Evolutionary conservation across 1,139 yeast genomes (phyloP), one percentile per base, ranked within the genome.

Genomic region (Pneumocystis oryctolagi): DNA sequence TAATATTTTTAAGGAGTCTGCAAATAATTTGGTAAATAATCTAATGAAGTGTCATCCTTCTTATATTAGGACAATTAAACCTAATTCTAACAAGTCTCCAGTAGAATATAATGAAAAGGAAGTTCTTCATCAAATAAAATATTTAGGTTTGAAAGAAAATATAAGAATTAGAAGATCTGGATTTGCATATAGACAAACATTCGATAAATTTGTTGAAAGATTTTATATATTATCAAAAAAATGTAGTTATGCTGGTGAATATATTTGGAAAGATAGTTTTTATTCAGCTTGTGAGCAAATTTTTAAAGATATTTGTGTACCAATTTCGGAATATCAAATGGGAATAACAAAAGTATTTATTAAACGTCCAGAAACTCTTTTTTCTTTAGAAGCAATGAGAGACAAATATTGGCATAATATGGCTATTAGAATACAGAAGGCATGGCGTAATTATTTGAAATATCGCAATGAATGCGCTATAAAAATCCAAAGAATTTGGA

Each of bases 91-190:
- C 66, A 87, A 89, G 71, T 85, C 92, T 20, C 95, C 99, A 16
- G 78, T 83, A 60, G 98, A 92, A 70, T 94, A 88, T 72, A 96
- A 90, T 71, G 84, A 84, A 65, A 83, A 82, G 65, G 96, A 89
- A 69, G 98, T 92, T 14, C 78, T 92, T 69, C 98, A 94, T 75
- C 99, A 94, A 76, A 85, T 94, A 68, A 94, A 94, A 72, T 94
- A 94, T 73, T 80, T 94, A 69, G 99, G 99, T 72, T 79, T 94
- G 73, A 94, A 92, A 72, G 98, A 94, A 74, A 94, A 94, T 73
- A 97, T 94, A 60, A 83, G 98, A 68, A 94, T 94, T 69, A 84
- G 98, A 78, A 86, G 98, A 77, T 98, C 99, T 0, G 99, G 99
- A 62, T 94, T 94, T 75, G 98, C 99, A 1, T 92, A 90, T 71